A percentile compares a stretch with the other conserved stretches of the same genome.
phyloP scores from a whole-genome alignment of 306 rosid species.

The Gillenia trifoliata region DNA sequence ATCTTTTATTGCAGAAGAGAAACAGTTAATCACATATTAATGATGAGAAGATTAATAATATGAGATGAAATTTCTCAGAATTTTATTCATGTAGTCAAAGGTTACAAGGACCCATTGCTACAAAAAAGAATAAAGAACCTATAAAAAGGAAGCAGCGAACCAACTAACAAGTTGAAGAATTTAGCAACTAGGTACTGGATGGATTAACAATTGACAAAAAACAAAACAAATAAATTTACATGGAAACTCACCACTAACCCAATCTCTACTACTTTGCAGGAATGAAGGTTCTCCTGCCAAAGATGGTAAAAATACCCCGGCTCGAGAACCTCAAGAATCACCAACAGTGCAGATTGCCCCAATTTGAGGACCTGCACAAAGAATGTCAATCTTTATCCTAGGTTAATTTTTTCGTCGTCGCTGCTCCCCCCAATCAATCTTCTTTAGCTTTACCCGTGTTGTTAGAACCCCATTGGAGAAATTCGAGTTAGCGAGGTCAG shows the following conservation, averaged over 20 bases:
- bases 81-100: constrained; percentile 58
- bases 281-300: constrained; percentile 64
- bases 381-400: constrained; percentile 59
- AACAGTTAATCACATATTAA: too few relatives aligned
- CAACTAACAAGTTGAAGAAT: not conserved
- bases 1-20: too few relatives aligned
- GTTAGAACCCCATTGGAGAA: constrained; percentile 76
- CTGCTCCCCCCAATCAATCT: constrained; percentile 62
- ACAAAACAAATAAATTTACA: constrained; percentile 52
- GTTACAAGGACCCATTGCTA: constrained; percentile 35
- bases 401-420: constrained; percentile 49
- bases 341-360: constrained; percentile 61
- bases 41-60: not conserved
- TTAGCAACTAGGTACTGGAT: not conserved
- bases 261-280: constrained; percentile 47
- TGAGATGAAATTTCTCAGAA: not conserved
- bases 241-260: constrained; percentile 32
- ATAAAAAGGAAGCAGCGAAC: not conserved
- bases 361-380: constrained; percentile 85
- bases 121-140: constrained; percentile 22
- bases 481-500: constrained; percentile 66
- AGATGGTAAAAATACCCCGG: constrained; percentile 67
- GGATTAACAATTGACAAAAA: constrained; percentile 8
- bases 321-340: constrained; percentile 65
- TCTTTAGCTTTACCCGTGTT: constrained; percentile 48